Base-by-base conservation (phyloP, 1,284 basidiomycete genomes). In the Xerocomus alliaceus region DNA sequence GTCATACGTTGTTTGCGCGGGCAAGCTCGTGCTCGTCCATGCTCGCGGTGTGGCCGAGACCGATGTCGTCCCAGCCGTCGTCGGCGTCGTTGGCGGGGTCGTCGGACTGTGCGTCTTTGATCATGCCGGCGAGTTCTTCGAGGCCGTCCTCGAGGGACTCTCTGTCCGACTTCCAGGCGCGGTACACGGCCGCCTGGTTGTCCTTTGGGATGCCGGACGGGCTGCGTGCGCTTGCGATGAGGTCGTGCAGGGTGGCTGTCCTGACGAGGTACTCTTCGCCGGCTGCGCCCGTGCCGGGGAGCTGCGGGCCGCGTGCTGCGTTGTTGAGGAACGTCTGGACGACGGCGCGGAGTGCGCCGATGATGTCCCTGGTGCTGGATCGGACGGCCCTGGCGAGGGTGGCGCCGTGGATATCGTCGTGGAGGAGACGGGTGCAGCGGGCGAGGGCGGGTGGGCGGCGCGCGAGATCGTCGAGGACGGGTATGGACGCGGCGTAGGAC, bases 61-160 rank as follows among this genome's bases (percentile, higher is more conserved):
- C 89, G 15, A 90, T 76, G 64, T 90, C 90, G 61, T 83, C 84
- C 88, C 88, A 90, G 13, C 87, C 89, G 67, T 87, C 85, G 60
- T 84, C 80, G 35, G 78, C 70, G 20, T 76, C 72, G 20, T 69
- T 70, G 17, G 73, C 65, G 3, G 61, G 56, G 45, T 79, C 71
- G 18, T 54, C 57, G 12, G 39, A 45, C 45, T 74, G 64, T 39
- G 73, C 76, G 26, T 81, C 75, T 45, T 84, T 79, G 56, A 86
- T 73, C 78, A 89, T 84, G 56, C 82, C 82, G 35, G 79, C 78
- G 11, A 91, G 76, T 66, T 92, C 91, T 5, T 78, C 74, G 35
- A 86, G 69, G 10, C 83, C 86, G 70, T 93, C 91, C 24, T 83
- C 79, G 42, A 93, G 72, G 48, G 87, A 81, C 0, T 78, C 86